These are phyloP conservation scores for Penicillium riverlandense DNA, from an alignment of 495 filamentous ascomycete genomes.

Conservation along the genomic window DNA sequence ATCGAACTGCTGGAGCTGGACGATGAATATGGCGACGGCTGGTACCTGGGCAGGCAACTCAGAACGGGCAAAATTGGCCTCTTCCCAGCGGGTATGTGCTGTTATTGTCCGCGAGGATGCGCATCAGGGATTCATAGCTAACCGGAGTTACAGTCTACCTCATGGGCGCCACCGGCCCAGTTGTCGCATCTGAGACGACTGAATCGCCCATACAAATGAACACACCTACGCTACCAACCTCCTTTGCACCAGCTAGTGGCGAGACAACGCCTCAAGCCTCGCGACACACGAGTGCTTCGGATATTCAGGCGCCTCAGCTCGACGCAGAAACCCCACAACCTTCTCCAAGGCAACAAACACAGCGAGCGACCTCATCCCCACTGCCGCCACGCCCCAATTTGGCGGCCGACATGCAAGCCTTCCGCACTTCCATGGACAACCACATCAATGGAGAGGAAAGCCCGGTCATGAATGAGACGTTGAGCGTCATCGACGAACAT, in stretches of 20 bases:
- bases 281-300: conserved; percentile 34
- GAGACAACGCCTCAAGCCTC: conserved; percentile 43
- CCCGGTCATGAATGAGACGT: conserved; percentile 90
- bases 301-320: conserved; percentile 16
- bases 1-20: conserved; percentile 91
- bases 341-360: conserved; percentile 1
- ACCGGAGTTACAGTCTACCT: conserved; percentile 13
- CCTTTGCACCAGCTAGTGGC: conserved; percentile 18
- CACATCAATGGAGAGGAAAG: conserved; percentile 50
- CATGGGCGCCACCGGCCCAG: too few relatives aligned
- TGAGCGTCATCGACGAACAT: conserved; percentile 97
- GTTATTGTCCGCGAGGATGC: background rate
- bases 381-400: conserved; percentile 28
- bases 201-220: conserved; percentile 21
- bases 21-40: conserved; percentile 96
- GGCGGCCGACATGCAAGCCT: conserved; percentile 36
- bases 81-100: conserved; percentile 75
- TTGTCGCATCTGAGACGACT: conserved; percentile 8
- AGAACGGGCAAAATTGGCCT: conserved; percentile 70
- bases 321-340: conserved; percentile 12
- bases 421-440: conserved; percentile 37
- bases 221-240: conserved; percentile 9
- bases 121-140: background rate
- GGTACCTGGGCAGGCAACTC: conserved; percentile 84
- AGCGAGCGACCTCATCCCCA: conserved; percentile 37